These are phyloP conservation scores for Erythrobasidium hasegawianum DNA, from an alignment of 1,284 basidiomycete species.

Conservation along the genomic window DNA sequence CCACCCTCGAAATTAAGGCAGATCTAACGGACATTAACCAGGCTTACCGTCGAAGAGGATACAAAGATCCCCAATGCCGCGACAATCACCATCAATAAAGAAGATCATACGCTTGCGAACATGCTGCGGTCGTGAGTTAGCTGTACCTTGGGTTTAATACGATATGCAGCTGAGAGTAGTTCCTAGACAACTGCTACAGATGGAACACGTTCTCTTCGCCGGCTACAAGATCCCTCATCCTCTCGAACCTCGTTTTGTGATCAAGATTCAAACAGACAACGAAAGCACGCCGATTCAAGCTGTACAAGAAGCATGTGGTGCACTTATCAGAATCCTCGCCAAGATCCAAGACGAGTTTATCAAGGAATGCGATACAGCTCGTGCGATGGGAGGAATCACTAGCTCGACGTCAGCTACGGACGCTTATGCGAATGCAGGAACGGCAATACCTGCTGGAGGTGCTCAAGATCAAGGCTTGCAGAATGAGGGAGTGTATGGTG, in stretches of 20 bases:
- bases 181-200: constrained; percentile 74
- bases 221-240: constrained; percentile 98
- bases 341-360: constrained; percentile 53
- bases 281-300: constrained; percentile 74
- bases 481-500: not conserved
- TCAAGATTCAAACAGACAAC: constrained; percentile 96
- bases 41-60: constrained; percentile 87
- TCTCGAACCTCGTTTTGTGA: constrained; percentile 83
- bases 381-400: constrained; percentile 21
- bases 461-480: not conserved
- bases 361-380: constrained; percentile 51
- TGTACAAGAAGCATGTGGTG: constrained; percentile 76
- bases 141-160: constrained; percentile 23
- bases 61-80: constrained; percentile 96
- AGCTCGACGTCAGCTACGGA: not conserved
- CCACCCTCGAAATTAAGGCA: constrained; percentile 13
- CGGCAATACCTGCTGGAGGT: constrained; percentile 1
- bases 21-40: constrained; percentile 47
- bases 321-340: constrained; percentile 71
- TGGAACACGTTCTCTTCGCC: constrained; percentile 84
- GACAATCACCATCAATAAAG: constrained; percentile 87
- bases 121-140: constrained; percentile 82
- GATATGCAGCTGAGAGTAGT: not conserved
- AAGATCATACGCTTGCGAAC: constrained; percentile 95
- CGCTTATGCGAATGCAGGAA: not conserved